Base-by-base conservation (phyloP, 352 stramenopile genomes). In the Phytophthora rubi region DNA sequence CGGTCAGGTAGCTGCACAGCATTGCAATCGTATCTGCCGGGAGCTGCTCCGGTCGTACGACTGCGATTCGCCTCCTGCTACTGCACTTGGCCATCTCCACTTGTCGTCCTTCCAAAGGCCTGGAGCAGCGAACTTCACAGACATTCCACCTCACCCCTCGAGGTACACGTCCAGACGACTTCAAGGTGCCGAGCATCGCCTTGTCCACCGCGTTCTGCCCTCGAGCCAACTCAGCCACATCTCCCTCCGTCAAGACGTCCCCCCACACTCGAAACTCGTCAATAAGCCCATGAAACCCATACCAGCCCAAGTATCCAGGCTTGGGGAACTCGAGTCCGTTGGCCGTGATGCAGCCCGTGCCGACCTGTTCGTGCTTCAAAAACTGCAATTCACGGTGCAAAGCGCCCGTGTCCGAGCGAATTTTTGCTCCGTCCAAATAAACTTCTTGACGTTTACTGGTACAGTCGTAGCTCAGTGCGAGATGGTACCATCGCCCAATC, bases 191-290 rank as follows among this genome's bases (percentile, higher is more conserved):
- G 7, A 63, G 10, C 32, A 68, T 37, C 58, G 1, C 26, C 13
- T 51, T 35, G 6, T 54, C 48, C 12, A 28, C 47, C 9, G 42
- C 18, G 28, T 59, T 32, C 18, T 47, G 55, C 21, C 42, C 48
- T 51, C 32, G 9, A 42, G 64, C 52, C 16, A 80, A 54, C 44
- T 39, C 49, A 3, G 12, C 32, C 30, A 81, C 48, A 4, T 73
- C 58, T 1, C 35, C 10, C 1, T 59, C 18, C 2, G 55, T 68
- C 12, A 82, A 47, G 10, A 71, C 51, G 1, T 53, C 57, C 18
- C 58, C 58, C 71, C 71, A 85, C 12, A 79, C 33, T 16, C 70
- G 72, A 45, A 83, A 79, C 37, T 76, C 71, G 37, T 85, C 66
- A 5, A 85, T 33, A 5, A 80, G 9, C 2, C 78, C 78, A 32